A percentile compares a stretch with the other conserved stretches of the same genome.
phyloP scores from a whole-genome alignment of 371 early-diverging fungal species.

The Syncephalis fuscata region DNA sequence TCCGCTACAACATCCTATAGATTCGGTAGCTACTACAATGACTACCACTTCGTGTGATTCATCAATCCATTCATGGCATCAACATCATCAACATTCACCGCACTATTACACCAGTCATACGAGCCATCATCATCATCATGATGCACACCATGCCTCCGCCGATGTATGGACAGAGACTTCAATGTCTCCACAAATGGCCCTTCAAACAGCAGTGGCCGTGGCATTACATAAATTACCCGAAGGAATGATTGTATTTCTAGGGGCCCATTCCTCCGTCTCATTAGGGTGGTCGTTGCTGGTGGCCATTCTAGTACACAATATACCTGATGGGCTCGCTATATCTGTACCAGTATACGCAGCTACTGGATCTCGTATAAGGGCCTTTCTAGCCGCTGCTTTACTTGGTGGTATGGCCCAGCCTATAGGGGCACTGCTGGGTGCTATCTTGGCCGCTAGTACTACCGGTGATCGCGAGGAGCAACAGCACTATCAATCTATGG shows the following conservation, averaged over 20 bases:
- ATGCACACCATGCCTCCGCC: background rate
- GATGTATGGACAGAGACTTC: background rate
- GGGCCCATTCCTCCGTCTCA: slow-evolving; percentile 36
- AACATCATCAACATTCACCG: no score
- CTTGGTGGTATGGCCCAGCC: slow-evolving; percentile 53
- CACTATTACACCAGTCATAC: no score
- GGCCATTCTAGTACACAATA: slow-evolving; percentile 61
- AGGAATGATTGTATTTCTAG: slow-evolving; percentile 60
- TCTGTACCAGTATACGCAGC: slow-evolving; percentile 56
- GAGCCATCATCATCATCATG: background rate
- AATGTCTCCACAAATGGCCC: slow-evolving; percentile 21
- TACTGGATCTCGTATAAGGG: slow-evolving; percentile 30
- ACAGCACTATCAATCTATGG: no score
- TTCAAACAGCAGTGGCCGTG: slow-evolving; percentile 66
- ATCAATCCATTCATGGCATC: no score
- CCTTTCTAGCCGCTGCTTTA: slow-evolving; percentile 40
- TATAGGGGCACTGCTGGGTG: slow-evolving; percentile 24
- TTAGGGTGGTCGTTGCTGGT: slow-evolving; percentile 52
- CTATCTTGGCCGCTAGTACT: no score
- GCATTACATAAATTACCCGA: slow-evolving; percentile 69
- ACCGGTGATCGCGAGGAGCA: no score
- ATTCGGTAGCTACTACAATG: no score
- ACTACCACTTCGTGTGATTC: no score
- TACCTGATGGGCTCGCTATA: slow-evolving; percentile 66
- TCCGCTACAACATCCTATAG: no score